Percentiles rank a stretch among this genome's conserved stretches.
phyloP scores from a whole-genome alignment of 2,329 filamentous ascomycete genomes.

The Zarea fungicola region DNA sequence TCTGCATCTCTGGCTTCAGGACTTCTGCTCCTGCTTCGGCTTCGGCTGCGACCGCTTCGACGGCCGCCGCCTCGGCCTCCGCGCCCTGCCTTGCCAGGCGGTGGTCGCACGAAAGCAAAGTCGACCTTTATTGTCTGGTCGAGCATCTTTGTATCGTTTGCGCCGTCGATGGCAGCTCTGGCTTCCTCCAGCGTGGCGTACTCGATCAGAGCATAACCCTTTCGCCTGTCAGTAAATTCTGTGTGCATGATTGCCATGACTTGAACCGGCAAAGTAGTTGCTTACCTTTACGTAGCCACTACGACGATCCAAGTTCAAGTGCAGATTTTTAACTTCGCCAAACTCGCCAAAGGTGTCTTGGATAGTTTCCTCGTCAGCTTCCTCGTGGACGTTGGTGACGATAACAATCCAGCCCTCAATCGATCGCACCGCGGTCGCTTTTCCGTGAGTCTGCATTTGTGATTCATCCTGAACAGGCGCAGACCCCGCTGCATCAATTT shows the following conservation, averaged over 20 bases:
- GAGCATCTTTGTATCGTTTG: constrained; percentile 70
- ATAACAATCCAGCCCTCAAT: constrained; percentile 89
- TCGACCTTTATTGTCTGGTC: constrained; percentile 78
- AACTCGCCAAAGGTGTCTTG: constrained; percentile 79
- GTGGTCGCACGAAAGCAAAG: constrained; percentile 79
- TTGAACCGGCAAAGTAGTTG: background rate
- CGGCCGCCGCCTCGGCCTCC: constrained; percentile 36
- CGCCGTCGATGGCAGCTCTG: constrained; percentile 73
- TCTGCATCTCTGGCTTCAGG: constrained; percentile 34
- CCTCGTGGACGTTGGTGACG: constrained; percentile 82
- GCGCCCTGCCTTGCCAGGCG: constrained; percentile 47
- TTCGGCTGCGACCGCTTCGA: constrained; percentile 40
- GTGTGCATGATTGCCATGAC: background rate
- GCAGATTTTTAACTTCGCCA: constrained; percentile 82
- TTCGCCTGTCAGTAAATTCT: background rate
- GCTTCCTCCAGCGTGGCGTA: constrained; percentile 76
- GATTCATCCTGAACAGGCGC: constrained; percentile 45
- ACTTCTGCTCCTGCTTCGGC: constrained; percentile 45
- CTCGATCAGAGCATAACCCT: constrained; percentile 84
- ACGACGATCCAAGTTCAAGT: constrained; percentile 74
- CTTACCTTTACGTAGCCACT: constrained; percentile 81
- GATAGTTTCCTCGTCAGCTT: constrained; percentile 77
- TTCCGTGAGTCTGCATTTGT: constrained; percentile 66
- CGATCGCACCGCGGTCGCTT: constrained; percentile 75
- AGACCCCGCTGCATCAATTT: constrained; percentile 42